Evolutionary conservation across 495 filamentous ascomycete genomes (phyloP).

Genomic region (Corynascus novoguineensis): DNA sequence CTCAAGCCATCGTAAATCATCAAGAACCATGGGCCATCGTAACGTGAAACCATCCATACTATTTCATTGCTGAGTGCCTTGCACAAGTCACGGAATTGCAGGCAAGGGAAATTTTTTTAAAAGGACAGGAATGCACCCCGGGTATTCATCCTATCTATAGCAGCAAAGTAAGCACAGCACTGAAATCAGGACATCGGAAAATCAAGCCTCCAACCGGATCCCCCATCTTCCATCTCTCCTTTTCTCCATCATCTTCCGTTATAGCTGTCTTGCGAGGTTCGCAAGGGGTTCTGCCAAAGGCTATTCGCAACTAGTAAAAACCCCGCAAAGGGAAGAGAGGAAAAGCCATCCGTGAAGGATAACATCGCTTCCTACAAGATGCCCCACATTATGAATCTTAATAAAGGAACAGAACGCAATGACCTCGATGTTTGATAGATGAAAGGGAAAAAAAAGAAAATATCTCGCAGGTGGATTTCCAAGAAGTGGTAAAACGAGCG

Average conservation of each 20-base stretch:
- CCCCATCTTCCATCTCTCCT: background rate
- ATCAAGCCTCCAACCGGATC: background rate
- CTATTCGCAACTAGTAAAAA: background rate
- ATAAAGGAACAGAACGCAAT: background rate
- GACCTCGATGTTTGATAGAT: too few relatives aligned
- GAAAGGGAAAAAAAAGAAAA: background rate
- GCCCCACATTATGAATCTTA: background rate
- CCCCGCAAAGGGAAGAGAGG: background rate
- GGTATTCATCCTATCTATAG: constrained; percentile 20
- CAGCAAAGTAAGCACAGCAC: background rate
- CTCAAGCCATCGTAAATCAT: background rate
- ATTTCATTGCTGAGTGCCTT: too few relatives aligned
- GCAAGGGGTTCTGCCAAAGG: too few relatives aligned
- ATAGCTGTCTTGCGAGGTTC: too few relatives aligned
- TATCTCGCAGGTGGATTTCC: too few relatives aligned
- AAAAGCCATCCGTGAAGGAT: too few relatives aligned
- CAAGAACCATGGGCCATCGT: too few relatives aligned
- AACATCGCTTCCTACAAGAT: too few relatives aligned
- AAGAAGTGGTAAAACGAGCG: constrained; percentile 9
- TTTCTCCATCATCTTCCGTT: background rate
- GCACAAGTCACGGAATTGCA: background rate
- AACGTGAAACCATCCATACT: too few relatives aligned
- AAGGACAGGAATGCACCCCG: constrained; percentile 10
- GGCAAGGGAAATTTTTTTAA: background rate
- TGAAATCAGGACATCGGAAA: background rate